These are phyloP conservation scores for Phytopythium oedochilum DNA, from an alignment of 352 stramenopile genomes.

Conservation along the genomic window DNA sequence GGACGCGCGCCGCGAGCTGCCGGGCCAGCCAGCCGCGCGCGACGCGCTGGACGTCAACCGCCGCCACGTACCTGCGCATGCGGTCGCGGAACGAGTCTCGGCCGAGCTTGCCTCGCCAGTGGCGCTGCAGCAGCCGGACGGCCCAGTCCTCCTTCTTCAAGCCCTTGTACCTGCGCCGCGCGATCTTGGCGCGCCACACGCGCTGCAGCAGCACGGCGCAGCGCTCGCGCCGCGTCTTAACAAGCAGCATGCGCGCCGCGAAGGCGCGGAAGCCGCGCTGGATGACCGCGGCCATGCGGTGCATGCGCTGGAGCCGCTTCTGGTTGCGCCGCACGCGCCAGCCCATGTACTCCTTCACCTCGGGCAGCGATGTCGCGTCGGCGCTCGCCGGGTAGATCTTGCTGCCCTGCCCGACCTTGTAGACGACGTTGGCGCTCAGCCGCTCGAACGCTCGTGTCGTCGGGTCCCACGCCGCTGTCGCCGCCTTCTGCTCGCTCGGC, in stretches of 20 bases:
- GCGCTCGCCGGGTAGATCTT: constrained; percentile 76
- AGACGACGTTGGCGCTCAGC: constrained; percentile 81
- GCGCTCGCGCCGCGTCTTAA: constrained; percentile 61
- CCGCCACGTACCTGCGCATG: constrained; percentile 69
- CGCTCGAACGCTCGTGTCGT: constrained; percentile 83
- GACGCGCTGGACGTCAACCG: constrained; percentile 85
- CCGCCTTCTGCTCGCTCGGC: background rate
- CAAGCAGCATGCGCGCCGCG: constrained; percentile 79
- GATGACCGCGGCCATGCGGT: constrained; percentile 78
- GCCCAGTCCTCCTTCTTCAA: constrained; percentile 89
- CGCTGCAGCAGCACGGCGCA: constrained; percentile 88
- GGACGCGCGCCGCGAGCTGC: constrained; percentile 47
- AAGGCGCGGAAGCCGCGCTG: constrained; percentile 90
- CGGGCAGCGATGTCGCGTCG: constrained; percentile 23
- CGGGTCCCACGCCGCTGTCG: constrained; percentile 44
- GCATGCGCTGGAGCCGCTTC: constrained; percentile 88
- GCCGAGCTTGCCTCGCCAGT: constrained; percentile 89
- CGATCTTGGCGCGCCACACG: constrained; percentile 79
- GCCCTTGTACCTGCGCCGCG: constrained; percentile 63
- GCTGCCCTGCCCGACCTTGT: constrained; percentile 73
- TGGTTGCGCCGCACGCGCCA: constrained; percentile 94
- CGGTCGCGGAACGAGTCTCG: constrained; percentile 74
- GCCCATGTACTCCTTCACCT: constrained; percentile 95
- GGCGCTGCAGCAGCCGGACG: constrained; percentile 86
- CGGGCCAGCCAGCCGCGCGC: constrained; percentile 75